These are phyloP conservation scores for Ophiostoma sp. DNA, from an alignment of 2,329 filamentous ascomycete species.

Conservation along the genomic window DNA sequence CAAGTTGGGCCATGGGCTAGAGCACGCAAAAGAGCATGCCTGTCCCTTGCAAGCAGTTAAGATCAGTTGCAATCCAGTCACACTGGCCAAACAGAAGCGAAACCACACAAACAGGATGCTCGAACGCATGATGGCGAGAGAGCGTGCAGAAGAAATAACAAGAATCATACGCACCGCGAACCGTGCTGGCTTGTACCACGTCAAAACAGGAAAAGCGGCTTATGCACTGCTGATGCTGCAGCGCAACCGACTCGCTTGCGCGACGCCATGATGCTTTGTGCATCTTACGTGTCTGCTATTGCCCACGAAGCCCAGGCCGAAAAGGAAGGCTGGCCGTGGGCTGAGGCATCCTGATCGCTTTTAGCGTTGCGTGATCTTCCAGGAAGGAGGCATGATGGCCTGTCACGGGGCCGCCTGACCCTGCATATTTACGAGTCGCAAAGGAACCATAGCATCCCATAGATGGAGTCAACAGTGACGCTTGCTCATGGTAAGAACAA, in stretches of 20 bases:
- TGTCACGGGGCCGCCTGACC: neutral
- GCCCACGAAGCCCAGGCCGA: neutral
- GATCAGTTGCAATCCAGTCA: neutral
- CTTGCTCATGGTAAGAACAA: too few relatives aligned
- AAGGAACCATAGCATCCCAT: too few relatives aligned
- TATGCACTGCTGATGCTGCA: conserved; percentile 2
- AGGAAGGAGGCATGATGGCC: neutral
- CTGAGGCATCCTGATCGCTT: neutral
- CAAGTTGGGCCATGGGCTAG: too few relatives aligned
- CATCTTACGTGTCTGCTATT: neutral
- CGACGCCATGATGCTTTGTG: conserved; percentile 10
- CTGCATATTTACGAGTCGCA: neutral
- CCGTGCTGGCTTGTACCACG: conserved; percentile 10
- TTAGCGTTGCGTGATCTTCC: neutral
- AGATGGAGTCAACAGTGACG: too few relatives aligned
- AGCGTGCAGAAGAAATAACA: too few relatives aligned
- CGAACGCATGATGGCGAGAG: too few relatives aligned
- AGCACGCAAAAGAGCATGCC: too few relatives aligned
- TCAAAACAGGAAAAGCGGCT: conserved; percentile 17
- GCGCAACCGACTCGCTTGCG: conserved; percentile 14
- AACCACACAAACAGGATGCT: conserved; percentile 1
- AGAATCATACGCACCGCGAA: too few relatives aligned
- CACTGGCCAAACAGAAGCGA: neutral
- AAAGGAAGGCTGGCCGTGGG: neutral
- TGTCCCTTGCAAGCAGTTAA: neutral